These are phyloP conservation scores for Bruguiera gymnorhiza DNA, from an alignment of 345 rosid species.

Conservation along the genomic window DNA sequence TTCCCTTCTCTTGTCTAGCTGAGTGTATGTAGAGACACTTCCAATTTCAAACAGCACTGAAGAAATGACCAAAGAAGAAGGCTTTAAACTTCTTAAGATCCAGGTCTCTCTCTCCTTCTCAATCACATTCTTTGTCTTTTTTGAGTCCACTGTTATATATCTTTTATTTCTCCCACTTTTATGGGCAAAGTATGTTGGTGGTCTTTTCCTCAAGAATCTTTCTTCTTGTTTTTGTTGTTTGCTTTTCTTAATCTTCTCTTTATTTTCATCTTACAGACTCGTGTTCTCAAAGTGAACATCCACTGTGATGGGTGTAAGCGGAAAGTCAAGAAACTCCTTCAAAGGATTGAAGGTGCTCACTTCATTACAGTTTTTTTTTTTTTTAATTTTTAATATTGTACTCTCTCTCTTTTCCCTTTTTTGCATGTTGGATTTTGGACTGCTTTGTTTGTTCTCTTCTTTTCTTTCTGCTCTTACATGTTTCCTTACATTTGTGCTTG, in stretches of 20 bases:
- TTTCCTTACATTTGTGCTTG: slow-evolving; percentile 9
- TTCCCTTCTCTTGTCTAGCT: neutral
- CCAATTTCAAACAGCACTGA: slow-evolving; percentile 24
- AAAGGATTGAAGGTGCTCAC: slow-evolving; percentile 70
- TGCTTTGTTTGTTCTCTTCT: neutral
- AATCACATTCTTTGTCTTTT: slow-evolving; percentile 16
- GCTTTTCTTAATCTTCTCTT: neutral
- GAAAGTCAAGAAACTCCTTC: slow-evolving; percentile 80
- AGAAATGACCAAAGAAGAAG: slow-evolving; percentile 81
- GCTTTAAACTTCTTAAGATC: slow-evolving; percentile 85
- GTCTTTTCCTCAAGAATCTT: slow-evolving; percentile 14
- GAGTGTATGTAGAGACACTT: slow-evolving; percentile 20
- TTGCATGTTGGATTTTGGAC: neutral
- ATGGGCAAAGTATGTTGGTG: slow-evolving; percentile 11
- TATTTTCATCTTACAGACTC: slow-evolving; percentile 41
- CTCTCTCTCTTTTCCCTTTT: neutral
- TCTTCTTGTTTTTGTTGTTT: slow-evolving; percentile 13
- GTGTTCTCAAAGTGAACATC: slow-evolving; percentile 69
- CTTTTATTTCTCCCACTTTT: neutral
- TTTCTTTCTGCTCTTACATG: neutral
- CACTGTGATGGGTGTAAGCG: slow-evolving; percentile 87
- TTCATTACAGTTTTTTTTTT: neutral
- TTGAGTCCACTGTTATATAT: neutral
- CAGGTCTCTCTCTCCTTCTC: slow-evolving; percentile 43
- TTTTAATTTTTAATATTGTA: neutral